A percentile compares a stretch with the other conserved stretches of the same genome.
phyloP scores from a whole-genome alignment of 768 basidiomycete species.

The Termitomyces sp. region DNA sequence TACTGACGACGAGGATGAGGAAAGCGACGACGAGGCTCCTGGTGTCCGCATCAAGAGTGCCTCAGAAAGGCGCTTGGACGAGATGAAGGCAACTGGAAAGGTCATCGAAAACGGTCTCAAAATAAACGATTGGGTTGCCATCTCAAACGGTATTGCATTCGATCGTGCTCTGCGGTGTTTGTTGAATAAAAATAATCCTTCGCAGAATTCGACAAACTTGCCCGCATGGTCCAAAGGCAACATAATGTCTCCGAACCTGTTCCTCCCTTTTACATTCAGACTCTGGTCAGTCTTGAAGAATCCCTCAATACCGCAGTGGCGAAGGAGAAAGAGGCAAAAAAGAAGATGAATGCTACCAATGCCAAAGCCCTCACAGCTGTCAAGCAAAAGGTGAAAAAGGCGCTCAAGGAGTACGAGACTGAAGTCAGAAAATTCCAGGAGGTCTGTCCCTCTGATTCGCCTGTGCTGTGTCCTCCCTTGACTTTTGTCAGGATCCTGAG shows the following conservation, averaged over 20 bases:
- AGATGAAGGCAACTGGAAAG: slow-evolving; percentile 92
- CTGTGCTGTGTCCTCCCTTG: background rate
- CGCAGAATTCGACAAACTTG: slow-evolving; percentile 92
- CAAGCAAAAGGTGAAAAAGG: slow-evolving; percentile 96
- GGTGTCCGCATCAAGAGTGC: slow-evolving; percentile 81
- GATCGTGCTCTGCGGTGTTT: background rate
- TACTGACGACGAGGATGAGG: slow-evolving; percentile 34
- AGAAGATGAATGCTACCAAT: slow-evolving; percentile 94
- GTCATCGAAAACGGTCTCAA: slow-evolving; percentile 91
- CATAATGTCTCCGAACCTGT: slow-evolving; percentile 82
- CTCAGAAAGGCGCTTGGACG: slow-evolving; percentile 85
- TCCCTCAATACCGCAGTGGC: slow-evolving; percentile 67
- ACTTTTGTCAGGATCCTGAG: slow-evolving; percentile 68
- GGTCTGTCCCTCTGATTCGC: slow-evolving; percentile 34
- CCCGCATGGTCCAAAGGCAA: slow-evolving; percentile 84
- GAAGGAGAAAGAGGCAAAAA: slow-evolving; percentile 89
- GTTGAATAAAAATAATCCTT: background rate
- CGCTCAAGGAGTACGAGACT: slow-evolving; percentile 80
- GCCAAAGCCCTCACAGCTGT: slow-evolving; percentile 94
- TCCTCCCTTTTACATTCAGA: slow-evolving; percentile 81
- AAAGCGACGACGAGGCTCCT: slow-evolving; percentile 59
- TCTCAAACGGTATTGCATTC: slow-evolving; percentile 62
- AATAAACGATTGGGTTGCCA: slow-evolving; percentile 95
- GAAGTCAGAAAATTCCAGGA: slow-evolving; percentile 75
- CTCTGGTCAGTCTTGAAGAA: slow-evolving; percentile 66